Base-by-base conservation (phyloP, 306 rosid species). In the Pyrus communis region DNA sequence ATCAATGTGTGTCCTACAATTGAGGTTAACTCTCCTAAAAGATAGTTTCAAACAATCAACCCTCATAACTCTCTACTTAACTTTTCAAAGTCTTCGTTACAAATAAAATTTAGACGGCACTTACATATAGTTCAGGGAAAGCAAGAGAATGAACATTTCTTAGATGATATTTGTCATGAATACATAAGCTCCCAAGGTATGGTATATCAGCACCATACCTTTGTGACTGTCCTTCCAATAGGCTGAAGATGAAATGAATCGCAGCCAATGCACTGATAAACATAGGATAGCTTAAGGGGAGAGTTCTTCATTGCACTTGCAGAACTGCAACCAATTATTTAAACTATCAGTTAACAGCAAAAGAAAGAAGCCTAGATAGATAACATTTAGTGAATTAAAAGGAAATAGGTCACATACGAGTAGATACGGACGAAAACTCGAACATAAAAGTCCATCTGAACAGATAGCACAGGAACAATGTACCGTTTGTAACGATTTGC, bases 401-500 rank as follows among this genome's bases (percentile, higher is more conserved):
- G 52, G 18, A 31, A 40, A 25, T 76, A 33, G 43, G 83, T 67
- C 79, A 84, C 91, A 66, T 84, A 96, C 96, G 93, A 88, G 84
- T 91, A 89, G 78, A 91, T 63, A 67, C 99, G 96, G 76, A 96
- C 93, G 55, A 96, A 96, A 81, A 96, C 99, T 15, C 98, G 93
- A 73, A 96, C 92, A 75, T 96, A 96, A 51, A 91, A 96, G 79
- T 93, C 92, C 89, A 92, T 96, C 85, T 93, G 97, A 40, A 96
- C 96, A 18, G 99, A 91, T 23, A 96, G 87, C 81, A 92, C 97
- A 33, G 98, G 99, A 88, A 96, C 94, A 63, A 96, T 91, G 83
- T 96, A 93, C 67, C 99, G 85, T 79, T 96, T 96, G 87, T 96
- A 96, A n/a, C 98, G 89, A 77, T 96, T 96, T 27, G 99, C 99